phyloP scores from a whole-genome alignment of 2,329 filamentous ascomycete genomes.

The Myriosclerotinia duriaeana region DNA sequence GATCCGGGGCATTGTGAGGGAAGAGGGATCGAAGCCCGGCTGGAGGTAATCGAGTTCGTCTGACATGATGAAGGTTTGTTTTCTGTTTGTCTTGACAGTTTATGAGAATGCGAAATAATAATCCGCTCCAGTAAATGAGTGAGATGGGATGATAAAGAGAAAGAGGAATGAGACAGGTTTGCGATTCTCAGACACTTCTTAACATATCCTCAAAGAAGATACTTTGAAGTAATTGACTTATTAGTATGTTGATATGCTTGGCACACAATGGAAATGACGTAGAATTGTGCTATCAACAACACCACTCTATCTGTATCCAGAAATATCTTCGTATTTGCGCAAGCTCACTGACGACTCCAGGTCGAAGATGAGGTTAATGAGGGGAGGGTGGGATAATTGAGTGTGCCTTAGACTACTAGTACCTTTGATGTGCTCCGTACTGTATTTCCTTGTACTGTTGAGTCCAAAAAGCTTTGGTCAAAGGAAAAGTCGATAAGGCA shows the following conservation, averaged over 20 bases:
- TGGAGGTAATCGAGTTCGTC: constrained; percentile 70
- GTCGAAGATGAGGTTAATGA: not conserved
- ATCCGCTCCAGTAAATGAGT: not conserved
- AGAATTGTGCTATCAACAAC: not conserved
- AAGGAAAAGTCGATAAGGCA: constrained; percentile 8
- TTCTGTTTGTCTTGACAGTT: not conserved
- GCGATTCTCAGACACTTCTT: not conserved
- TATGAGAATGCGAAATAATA: not conserved
- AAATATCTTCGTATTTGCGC: not conserved
- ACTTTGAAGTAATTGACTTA: not conserved
- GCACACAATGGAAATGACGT: constrained; percentile 13
- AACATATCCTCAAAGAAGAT: not conserved
- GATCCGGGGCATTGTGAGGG: constrained; percentile 81
- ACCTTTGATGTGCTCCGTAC: not conserved
- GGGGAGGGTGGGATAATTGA: not conserved
- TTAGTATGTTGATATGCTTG: not conserved
- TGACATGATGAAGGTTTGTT: constrained; percentile 21
- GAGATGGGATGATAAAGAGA: not conserved
- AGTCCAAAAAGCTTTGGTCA: constrained; percentile 2
- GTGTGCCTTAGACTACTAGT: no score
- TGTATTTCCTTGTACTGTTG: not conserved
- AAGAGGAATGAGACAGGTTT: not conserved
- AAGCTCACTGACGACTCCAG: not conserved
- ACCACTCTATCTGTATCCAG: not conserved
- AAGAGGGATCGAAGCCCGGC: constrained; percentile 78